A percentile compares a stretch with the other conserved stretches of the same genome.
These are phyloP conservation scores for Elsinoe batatas DNA, from an alignment of 2,329 filamentous ascomycete genomes.

Conservation along the genomic window DNA sequence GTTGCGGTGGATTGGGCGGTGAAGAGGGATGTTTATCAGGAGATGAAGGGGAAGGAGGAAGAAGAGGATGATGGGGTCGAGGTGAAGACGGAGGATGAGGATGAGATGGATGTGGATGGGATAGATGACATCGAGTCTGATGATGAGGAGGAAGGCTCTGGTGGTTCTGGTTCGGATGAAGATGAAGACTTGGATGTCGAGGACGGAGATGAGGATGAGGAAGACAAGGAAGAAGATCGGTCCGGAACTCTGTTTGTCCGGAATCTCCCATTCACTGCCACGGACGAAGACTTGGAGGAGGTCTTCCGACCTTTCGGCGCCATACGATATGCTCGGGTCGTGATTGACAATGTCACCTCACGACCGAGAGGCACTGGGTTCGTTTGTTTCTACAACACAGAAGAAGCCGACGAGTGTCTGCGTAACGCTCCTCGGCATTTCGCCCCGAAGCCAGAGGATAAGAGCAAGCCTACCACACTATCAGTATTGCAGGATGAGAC, in stretches of 20 bases:
- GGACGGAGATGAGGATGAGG: constrained; percentile 32
- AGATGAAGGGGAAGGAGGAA: constrained; percentile 32
- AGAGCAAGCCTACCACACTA: constrained; percentile 44
- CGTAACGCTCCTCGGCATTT: constrained; percentile 57
- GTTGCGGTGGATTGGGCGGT: constrained; percentile 96
- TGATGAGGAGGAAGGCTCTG: constrained; percentile 31
- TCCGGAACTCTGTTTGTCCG: constrained; percentile 80
- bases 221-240: constrained; percentile 46
- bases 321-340: constrained; percentile 84
- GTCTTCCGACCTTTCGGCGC: constrained; percentile 84
- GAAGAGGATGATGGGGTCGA: constrained; percentile 29
- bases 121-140: constrained; percentile 33
- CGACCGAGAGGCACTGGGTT: constrained; percentile 88
- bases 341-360: constrained; percentile 76
- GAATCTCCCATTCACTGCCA: constrained; percentile 82
- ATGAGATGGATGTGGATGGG: constrained; percentile 28
- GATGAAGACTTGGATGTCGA: constrained; percentile 37
- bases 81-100: constrained; percentile 22
- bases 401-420: constrained; percentile 68
- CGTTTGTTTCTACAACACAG: constrained; percentile 74
- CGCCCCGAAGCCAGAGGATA: constrained; percentile 22
- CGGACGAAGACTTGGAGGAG: constrained; percentile 69
- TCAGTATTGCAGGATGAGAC: constrained; percentile 84
- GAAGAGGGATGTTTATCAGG: constrained; percentile 77
- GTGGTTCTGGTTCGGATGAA: constrained; percentile 26